These are phyloP conservation scores for Cutaneotrichosporon arboriforme DNA, from an alignment of 1,284 basidiomycete species.

Conservation along the genomic window DNA sequence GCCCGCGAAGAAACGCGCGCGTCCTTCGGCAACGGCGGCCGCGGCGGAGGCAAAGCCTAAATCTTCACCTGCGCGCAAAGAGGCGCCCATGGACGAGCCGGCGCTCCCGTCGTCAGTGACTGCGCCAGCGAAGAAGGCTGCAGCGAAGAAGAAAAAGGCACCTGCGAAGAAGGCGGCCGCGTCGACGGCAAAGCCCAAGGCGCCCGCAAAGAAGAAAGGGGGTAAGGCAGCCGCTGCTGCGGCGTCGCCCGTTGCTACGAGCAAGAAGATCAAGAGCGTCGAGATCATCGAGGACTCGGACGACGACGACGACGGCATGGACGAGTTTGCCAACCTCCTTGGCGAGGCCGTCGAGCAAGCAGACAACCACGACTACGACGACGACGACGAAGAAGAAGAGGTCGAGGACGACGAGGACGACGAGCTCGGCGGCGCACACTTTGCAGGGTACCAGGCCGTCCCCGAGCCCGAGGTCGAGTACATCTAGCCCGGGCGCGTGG, in stretches of 20 bases:
- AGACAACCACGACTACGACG: conserved; percentile 7
- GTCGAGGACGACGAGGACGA: conserved; percentile 35
- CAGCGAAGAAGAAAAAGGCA: conserved; percentile 4
- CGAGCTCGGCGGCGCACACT: conserved; percentile 32
- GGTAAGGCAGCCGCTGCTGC: conserved; percentile 2
- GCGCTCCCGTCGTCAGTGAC: background rate
- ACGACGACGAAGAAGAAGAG: conserved; percentile 27
- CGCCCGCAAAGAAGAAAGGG: conserved; percentile 15
- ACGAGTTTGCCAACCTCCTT: conserved; percentile 41
- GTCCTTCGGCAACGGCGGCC: background rate
- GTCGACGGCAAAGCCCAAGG: conserved; percentile 13
- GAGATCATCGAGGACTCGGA: conserved; percentile 44
- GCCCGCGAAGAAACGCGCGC: background rate
- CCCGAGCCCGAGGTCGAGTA: conserved; percentile 15
- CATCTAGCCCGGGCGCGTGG: conserved; percentile 4
- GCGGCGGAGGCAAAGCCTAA: background rate
- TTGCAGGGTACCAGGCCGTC: conserved; percentile 10
- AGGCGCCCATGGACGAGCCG: background rate
- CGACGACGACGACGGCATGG: conserved; percentile 35
- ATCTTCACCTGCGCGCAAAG: conserved; percentile 4
- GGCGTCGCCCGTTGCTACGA: conserved; percentile 4
- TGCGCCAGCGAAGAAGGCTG: conserved; percentile 1
- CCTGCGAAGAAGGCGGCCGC: conserved; percentile 8
- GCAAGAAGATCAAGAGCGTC: conserved; percentile 35
- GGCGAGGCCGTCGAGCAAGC: conserved; percentile 32